Conservation (phyloP, 495 filamentous ascomycete genomes). For the Penicillium paxilli region DNA sequence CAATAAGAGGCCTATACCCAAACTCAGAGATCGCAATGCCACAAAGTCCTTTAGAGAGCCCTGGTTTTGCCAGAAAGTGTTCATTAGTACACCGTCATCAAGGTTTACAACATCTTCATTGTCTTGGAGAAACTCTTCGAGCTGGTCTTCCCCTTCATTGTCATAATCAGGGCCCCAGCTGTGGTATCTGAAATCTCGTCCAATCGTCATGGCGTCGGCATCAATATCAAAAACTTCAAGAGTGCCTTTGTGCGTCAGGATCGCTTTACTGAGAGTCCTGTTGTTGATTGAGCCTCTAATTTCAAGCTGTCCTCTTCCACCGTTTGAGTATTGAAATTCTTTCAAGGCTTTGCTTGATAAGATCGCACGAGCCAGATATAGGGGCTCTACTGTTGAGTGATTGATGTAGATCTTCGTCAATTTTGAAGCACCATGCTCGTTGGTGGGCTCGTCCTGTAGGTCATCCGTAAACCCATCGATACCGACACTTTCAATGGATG, state of each 20-base stretch:
- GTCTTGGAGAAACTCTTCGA: background rate
- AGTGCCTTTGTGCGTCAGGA: background rate
- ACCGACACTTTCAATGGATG: background rate
- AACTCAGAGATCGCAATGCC: background rate
- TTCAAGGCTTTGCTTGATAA: background rate
- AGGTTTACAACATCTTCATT: background rate
- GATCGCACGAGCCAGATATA: background rate
- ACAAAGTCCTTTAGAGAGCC: background rate
- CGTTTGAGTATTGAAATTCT: background rate
- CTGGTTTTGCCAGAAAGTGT: background rate
- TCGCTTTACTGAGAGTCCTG: background rate
- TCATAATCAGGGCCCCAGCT: background rate
- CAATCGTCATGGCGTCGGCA: too few species aligned
- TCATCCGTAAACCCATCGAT: background rate
- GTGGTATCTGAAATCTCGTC: background rate
- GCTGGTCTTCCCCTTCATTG: background rate
- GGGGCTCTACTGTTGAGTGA: background rate
- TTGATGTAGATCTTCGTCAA: background rate
- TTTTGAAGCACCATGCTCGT: background rate
- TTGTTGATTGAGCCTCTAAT: background rate
- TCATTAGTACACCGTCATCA: background rate
- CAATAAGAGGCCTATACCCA: background rate
- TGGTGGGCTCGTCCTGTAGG: background rate
- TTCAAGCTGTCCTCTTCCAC: background rate
- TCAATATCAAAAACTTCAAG: background rate